These are phyloP conservation scores for Ophiocordyceps polyrhachis-furcata DNA, from an alignment of 2,329 filamentous ascomycete genomes.

Conservation along the genomic window DNA sequence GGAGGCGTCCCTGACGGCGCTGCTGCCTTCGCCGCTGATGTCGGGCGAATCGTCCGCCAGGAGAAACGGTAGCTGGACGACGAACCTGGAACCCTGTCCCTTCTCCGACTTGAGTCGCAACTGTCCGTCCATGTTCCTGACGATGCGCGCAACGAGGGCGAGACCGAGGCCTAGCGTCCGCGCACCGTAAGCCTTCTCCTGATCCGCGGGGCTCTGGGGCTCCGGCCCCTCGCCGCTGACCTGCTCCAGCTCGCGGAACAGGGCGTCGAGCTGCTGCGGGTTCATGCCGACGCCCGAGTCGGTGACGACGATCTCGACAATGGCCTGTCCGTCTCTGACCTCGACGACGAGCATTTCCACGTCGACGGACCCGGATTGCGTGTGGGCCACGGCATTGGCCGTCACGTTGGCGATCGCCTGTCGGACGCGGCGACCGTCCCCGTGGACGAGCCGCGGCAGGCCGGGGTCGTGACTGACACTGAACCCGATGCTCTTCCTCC, in stretches of 20 bases:
- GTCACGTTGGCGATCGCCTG: conserved; percentile 70
- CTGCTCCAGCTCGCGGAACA: conserved; percentile 41
- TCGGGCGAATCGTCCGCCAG: conserved; percentile 25
- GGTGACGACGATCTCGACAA: conserved; percentile 55
- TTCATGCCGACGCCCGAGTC: conserved; percentile 63
- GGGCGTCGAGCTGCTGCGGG: conserved; percentile 34
- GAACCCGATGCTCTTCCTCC: conserved; percentile 56
- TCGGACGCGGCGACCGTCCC: conserved; percentile 62
- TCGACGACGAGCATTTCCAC: conserved; percentile 51
- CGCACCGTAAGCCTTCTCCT: conserved; percentile 12
- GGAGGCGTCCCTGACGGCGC: conserved; percentile 2
- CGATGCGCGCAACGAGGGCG: conserved; percentile 70
- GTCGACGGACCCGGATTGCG: conserved; percentile 43
- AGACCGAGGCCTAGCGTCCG: conserved; percentile 58
- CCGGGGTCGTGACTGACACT: conserved; percentile 48
- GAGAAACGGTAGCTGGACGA: conserved; percentile 60
- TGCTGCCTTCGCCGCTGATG: neutral
- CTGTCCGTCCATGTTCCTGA: conserved; percentile 84
- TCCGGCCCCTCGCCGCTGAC: conserved; percentile 26
- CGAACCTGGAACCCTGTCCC: conserved; percentile 66
- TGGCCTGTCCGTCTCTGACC: conserved; percentile 31
- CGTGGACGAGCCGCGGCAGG: conserved; percentile 52
- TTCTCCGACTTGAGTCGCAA: conserved; percentile 68
- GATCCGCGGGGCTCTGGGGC: conserved; percentile 4
- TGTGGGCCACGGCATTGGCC: conserved; percentile 73